A percentile compares a stretch with the other conserved stretches of the same genome.
Conservation (phyloP, 108 stramenopile genomes). For the Licmophora abbreviata region DNA sequence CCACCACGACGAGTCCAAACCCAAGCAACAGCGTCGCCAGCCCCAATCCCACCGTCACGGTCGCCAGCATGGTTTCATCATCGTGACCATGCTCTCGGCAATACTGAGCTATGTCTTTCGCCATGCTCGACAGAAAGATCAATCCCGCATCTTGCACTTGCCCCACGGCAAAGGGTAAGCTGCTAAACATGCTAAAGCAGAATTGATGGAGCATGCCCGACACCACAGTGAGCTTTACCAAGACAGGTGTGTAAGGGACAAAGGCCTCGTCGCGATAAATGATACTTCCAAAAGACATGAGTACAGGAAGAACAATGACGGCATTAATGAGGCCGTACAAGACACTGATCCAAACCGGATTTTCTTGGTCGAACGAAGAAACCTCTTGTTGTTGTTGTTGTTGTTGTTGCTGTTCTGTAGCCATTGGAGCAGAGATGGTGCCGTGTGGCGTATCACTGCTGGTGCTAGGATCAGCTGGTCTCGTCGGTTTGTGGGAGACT, state of each 20-base stretch:
- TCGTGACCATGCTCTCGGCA: slow-evolving; percentile 26
- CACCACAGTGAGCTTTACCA: slow-evolving; percentile 75
- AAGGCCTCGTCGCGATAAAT: slow-evolving; percentile 80
- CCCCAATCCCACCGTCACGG: slow-evolving; percentile 68
- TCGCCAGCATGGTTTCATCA: slow-evolving; percentile 59
- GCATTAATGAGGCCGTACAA: slow-evolving; percentile 76
- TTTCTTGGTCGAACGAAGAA: neutral
- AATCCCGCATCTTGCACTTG: slow-evolving; percentile 97
- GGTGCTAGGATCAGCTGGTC: too few relatives aligned
- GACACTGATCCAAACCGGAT: slow-evolving; percentile 24
- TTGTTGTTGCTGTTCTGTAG: too few relatives aligned
- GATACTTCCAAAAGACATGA: slow-evolving; percentile 84
- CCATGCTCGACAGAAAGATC: slow-evolving; percentile 92
- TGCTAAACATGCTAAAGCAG: slow-evolving; percentile 73
- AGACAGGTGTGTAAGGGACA: slow-evolving; percentile 61
- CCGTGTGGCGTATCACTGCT: too few relatives aligned
- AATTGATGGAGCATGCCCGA: slow-evolving; percentile 90
- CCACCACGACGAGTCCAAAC: slow-evolving; percentile 68
- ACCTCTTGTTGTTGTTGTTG: slow-evolving; percentile 8
- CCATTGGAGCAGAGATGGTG: too few relatives aligned
- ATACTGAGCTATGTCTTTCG: slow-evolving; percentile 52
- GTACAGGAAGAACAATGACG: slow-evolving; percentile 72
- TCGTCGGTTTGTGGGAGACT: too few relatives aligned
- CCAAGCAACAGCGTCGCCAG: slow-evolving; percentile 84
- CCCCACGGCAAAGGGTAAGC: slow-evolving; percentile 91